phyloP scores from a whole-genome alignment of 495 filamentous ascomycete species.

The Penicillium daleae region DNA sequence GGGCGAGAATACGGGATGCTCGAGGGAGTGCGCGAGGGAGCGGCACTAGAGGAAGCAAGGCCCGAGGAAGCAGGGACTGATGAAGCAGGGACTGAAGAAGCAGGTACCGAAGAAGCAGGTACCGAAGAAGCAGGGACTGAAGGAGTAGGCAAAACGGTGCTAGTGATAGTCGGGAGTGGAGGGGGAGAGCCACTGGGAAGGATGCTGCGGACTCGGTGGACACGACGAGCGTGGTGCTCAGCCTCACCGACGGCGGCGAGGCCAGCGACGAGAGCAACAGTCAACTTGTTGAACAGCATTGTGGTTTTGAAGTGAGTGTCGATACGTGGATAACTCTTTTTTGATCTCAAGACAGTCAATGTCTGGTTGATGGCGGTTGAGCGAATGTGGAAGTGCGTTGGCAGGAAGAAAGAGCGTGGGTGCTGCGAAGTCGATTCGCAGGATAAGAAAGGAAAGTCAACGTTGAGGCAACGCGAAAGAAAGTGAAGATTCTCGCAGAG shows the following conservation, averaged over 20 bases:
- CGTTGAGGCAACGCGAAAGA: conserved; percentile 7
- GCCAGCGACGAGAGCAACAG: conserved; percentile 51
- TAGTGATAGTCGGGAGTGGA: conserved; percentile 19
- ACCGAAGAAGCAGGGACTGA: neutral
- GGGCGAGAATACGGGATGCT: neutral
- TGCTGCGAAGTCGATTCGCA: conserved; percentile 56
- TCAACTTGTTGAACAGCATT: conserved; percentile 54
- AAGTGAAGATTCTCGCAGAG: conserved; percentile 42
- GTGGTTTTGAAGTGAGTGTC: neutral
- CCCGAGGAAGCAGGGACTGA: conserved; percentile 23
- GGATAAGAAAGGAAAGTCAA: conserved; percentile 45
- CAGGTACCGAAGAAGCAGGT: conserved; percentile 4
- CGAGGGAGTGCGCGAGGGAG: conserved; percentile 8
- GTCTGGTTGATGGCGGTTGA: conserved; percentile 20
- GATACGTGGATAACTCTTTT: neutral
- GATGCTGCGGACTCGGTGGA: conserved; percentile 37
- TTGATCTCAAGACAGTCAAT: conserved; percentile 31
- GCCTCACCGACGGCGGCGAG: conserved; percentile 51
- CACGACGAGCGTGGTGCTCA: conserved; percentile 39
- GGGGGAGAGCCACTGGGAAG: conserved; percentile 16
- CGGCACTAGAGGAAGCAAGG: conserved; percentile 18
- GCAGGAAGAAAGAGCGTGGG: conserved; percentile 27
- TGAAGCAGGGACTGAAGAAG: conserved; percentile 15
- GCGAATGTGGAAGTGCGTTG: conserved; percentile 3
- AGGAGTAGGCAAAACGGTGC: conserved; percentile 14